Evolutionary conservation across 176 grass and related monocot species (phyloP), one percentile per base, ranked within the genome.

Genomic region (Eleusine coracana): DNA sequence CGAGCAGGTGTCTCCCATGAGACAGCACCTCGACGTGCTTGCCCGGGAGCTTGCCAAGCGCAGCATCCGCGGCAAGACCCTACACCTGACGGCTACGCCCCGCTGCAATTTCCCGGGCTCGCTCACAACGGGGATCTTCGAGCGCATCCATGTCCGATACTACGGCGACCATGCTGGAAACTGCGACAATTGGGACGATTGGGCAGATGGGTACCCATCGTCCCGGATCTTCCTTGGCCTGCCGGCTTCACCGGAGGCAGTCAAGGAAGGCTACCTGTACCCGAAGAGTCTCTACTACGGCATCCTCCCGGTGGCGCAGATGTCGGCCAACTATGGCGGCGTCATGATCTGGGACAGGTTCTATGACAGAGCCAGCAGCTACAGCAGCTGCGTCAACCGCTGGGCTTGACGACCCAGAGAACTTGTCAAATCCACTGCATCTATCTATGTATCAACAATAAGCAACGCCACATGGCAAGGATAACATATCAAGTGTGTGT

Each of bases 101-200:
- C 71, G 31, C 20, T 83, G 81, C 71, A 1, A 11, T 7, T 74
- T 65, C 71, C 71, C 71, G 50, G 78, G 34, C 16, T 34, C 31
- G 31, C 31, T 34, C 31, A 2, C 31, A 34, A 81, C 78, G 51
- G 71, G 71, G 0, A 45, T 75, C 78, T 81, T 87, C 20, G 85
- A 87, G 70, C 27, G 84, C 23, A 2, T 86, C 0, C 84, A 86
- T 37, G 46, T 86, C 15, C 9, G 77, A 29, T 76, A 82, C 85
- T 87, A 82, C 41, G 78, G 10, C 28, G 62, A 68, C 2, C 31
- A 34, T 34, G 31, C 2, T 39, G 15, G 2, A 1, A 21, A 82
- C 84, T 78, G 76, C 44, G 44, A 49, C 12, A 25, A 31, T 74
- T 88, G 74, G 59, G 49, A 74, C 75, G 31, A 34, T 34, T 34